These are phyloP conservation scores for Paraphaeosphaeria minitans DNA, from an alignment of 2,329 filamentous ascomycete genomes.

Conservation along the genomic window DNA sequence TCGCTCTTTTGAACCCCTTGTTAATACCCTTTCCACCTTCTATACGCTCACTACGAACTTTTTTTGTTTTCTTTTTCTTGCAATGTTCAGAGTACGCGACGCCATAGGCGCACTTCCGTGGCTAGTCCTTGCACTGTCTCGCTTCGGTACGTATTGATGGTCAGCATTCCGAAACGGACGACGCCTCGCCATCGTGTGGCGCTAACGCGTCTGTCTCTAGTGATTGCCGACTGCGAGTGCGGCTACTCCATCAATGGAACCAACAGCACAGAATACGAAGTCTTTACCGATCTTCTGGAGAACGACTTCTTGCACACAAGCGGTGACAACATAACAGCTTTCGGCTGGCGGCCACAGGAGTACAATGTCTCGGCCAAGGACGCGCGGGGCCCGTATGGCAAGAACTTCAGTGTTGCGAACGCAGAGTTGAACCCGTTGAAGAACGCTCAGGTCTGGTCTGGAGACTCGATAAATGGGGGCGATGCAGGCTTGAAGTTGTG, in stretches of 20 bases:
- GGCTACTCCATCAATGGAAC: conserved; percentile 66
- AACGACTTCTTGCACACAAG: conserved; percentile 70
- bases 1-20: conserved; percentile 7
- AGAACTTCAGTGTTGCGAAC: conserved; percentile 64
- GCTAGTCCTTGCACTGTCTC: conserved; percentile 36
- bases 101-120: conserved; percentile 33
- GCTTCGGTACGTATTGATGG: conserved; percentile 33
- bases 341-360: conserved; percentile 68
- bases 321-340: conserved; percentile 50
- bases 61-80: too few relatives aligned
- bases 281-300: conserved; percentile 74
- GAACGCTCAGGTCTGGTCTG: conserved; percentile 50
- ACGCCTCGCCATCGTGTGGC: neutral
- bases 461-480: conserved; percentile 52
- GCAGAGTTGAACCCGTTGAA: conserved; percentile 60
- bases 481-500: conserved; percentile 47
- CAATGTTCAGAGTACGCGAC: conserved; percentile 24
- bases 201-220: conserved; percentile 26
- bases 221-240: conserved; percentile 67
- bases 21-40: conserved; percentile 13
- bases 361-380: conserved; percentile 67
- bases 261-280: conserved; percentile 44
- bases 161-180: neutral
- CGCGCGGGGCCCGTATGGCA: conserved; percentile 69
- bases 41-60: conserved; percentile 27